Percentiles rank a stretch among this genome's conserved stretches.
Evolutionary conservation across 2,329 filamentous ascomycete species (phyloP).

Genomic region (Dactylellina sp.): DNA sequence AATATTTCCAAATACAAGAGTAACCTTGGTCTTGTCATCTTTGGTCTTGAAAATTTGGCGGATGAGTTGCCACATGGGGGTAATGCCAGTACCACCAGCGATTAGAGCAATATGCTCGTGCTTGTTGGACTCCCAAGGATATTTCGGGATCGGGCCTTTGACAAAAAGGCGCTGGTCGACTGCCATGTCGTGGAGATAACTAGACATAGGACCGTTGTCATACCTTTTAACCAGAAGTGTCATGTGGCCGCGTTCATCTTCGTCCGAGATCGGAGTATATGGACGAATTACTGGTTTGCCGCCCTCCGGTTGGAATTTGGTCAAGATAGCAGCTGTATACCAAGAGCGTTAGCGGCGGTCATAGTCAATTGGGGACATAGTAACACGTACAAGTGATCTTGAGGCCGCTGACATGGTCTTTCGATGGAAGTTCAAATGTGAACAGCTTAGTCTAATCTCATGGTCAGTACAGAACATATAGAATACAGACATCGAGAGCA

Average conservation of each 20-base stretch:
- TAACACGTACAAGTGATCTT: conserved; percentile 74
- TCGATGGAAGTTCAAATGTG: conserved; percentile 86
- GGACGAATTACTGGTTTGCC: conserved; percentile 89
- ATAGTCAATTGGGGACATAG: neutral
- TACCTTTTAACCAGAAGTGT: conserved; percentile 95
- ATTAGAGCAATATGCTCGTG: conserved; percentile 88
- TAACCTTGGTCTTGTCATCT: conserved; percentile 96
- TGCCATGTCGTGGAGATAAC: conserved; percentile 83
- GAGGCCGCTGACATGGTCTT: conserved; percentile 85
- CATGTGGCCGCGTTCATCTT: conserved; percentile 80
- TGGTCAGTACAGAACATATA: conserved; percentile 11
- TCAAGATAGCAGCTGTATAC: conserved; percentile 77
- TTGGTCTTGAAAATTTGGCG: conserved; percentile 90
- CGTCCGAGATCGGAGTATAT: conserved; percentile 91
- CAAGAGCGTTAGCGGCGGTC: neutral
- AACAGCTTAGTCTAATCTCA: conserved; percentile 73
- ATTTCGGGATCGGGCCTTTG: conserved; percentile 97
- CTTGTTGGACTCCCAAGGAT: conserved; percentile 86
- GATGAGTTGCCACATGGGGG: conserved; percentile 95
- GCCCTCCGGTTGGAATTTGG: conserved; percentile 87
- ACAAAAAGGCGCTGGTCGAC: conserved; percentile 86
- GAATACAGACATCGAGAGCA: neutral
- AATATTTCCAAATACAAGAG: conserved; percentile 91
- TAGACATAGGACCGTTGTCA: conserved; percentile 89
- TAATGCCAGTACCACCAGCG: conserved; percentile 96